These are phyloP conservation scores for Russula sp. DNA, from an alignment of 768 basidiomycete genomes.

Conservation along the genomic window DNA sequence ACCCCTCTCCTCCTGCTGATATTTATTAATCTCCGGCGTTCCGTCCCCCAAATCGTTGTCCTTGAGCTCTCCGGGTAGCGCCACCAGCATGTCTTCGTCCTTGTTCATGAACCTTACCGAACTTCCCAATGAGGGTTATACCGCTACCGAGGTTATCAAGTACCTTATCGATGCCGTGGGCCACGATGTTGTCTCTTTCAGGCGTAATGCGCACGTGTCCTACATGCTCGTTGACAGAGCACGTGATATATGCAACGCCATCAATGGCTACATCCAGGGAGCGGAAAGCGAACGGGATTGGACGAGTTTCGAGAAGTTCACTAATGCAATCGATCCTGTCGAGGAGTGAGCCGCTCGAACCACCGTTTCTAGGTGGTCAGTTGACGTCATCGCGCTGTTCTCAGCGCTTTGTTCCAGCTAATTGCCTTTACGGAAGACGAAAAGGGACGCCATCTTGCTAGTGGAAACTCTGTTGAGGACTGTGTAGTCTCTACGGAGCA, in stretches of 20 bases:
- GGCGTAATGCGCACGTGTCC: slow-evolving; percentile 23
- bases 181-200: slow-evolving; percentile 18
- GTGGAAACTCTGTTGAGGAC: slow-evolving; percentile 6
- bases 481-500: slow-evolving; percentile 3
- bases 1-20: not conserved
- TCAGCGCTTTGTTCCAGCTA: slow-evolving; percentile 13
- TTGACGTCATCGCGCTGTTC: not conserved
- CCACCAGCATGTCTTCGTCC: not conserved
- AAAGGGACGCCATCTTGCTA: slow-evolving; percentile 3
- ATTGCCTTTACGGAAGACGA: slow-evolving; percentile 15
- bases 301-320: slow-evolving; percentile 22
- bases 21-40: not conserved
- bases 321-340: slow-evolving; percentile 24
- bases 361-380: not conserved
- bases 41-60: not conserved
- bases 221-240: slow-evolving; percentile 23
- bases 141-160: slow-evolving; percentile 23
- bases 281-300: slow-evolving; percentile 18
- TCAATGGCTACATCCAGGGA: slow-evolving; percentile 19
- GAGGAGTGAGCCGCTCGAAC: slow-evolving; percentile 15
- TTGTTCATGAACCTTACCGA: not conserved
- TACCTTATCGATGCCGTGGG: slow-evolving; percentile 19
- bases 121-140: slow-evolving; percentile 5
- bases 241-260: slow-evolving; percentile 22
- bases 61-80: not conserved